Conservation (phyloP, 2,329 filamentous ascomycete genomes). For the Colletotrichum sp. region DNA sequence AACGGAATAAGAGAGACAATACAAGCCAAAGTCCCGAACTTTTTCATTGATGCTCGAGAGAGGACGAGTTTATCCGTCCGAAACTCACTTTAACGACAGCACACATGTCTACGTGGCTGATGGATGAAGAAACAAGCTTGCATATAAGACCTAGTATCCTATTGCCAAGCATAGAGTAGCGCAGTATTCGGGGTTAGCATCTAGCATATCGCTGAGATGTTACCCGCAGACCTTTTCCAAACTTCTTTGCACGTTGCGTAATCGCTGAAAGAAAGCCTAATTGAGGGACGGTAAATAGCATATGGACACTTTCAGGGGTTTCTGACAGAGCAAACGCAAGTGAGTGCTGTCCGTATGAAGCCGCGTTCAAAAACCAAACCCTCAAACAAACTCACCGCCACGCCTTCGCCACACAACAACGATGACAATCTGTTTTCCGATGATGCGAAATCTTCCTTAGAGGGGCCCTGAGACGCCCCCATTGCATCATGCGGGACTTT, state of each 20-base stretch:
- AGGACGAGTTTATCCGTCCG: neutral
- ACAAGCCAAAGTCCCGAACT: neutral
- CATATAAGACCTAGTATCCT: neutral
- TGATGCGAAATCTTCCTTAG: neutral
- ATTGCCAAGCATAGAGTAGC: neutral
- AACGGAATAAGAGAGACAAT: neutral
- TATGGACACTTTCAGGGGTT: no score
- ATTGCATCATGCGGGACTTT: neutral
- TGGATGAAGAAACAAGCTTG: neutral
- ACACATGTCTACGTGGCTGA: neutral
- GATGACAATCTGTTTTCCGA: neutral
- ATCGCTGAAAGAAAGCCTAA: no score
- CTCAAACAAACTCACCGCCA: neutral
- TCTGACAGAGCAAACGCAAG: no score
- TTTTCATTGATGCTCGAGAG: neutral
- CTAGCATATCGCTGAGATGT: neutral
- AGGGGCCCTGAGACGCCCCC: neutral
- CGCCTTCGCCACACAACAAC: neutral
- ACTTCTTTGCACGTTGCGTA: neutral
- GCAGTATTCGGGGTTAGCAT: neutral
- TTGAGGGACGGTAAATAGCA: no score
- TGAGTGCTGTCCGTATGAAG: neutral
- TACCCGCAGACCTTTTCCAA: neutral
- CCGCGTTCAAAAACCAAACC: neutral
- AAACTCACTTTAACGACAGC: neutral